Conservation (phyloP, 2,329 filamentous ascomycete genomes). For the Orbilia brochopaga region DNA sequence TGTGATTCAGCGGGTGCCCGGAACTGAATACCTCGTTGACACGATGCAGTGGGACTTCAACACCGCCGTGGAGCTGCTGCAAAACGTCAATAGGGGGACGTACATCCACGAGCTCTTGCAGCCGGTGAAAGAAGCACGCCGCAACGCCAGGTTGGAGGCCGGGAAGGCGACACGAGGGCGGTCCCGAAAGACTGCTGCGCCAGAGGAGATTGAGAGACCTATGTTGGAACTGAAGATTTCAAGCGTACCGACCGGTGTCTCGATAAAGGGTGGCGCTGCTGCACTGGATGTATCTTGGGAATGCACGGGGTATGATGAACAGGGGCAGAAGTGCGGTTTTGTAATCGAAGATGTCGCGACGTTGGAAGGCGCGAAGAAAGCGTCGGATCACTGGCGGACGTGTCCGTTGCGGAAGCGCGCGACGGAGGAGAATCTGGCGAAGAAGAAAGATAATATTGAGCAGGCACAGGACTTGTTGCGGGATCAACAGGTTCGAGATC, state of each 20-base stretch:
- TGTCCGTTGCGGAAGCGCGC: conserved; percentile 34
- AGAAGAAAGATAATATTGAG: conserved; percentile 44
- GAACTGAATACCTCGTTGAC: conserved; percentile 43
- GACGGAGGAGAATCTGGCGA: conserved; percentile 33
- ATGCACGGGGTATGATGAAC: conserved; percentile 31
- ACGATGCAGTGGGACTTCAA: conserved; percentile 47
- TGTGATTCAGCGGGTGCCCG: conserved; percentile 29
- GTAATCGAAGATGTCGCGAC: conserved; percentile 28
- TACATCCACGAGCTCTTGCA: conserved; percentile 41
- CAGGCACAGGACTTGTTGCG: conserved; percentile 33
- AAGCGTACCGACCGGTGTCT: conserved; percentile 15
- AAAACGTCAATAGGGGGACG: conserved; percentile 45
- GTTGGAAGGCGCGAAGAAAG: conserved; percentile 41
- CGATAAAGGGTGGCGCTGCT: conserved; percentile 15
- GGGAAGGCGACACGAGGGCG: conserved; percentile 23
- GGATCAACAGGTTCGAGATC: conserved; percentile 44
- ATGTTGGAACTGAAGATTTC: conserved; percentile 37
- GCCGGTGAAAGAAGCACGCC: conserved; percentile 38
- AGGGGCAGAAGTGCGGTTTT: conserved; percentile 25
- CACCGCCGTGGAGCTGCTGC: conserved; percentile 38
- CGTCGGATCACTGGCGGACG: conserved; percentile 40
- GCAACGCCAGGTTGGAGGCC: conserved; percentile 30
- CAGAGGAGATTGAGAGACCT: conserved; percentile 28
- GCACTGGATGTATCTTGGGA: conserved; percentile 23
- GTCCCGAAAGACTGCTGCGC: conserved; percentile 21